A percentile compares a stretch with the other conserved stretches of the same genome.
Evolutionary conservation across 345 rosid species (phyloP).

Genomic region (Lepidium africanum): DNA sequence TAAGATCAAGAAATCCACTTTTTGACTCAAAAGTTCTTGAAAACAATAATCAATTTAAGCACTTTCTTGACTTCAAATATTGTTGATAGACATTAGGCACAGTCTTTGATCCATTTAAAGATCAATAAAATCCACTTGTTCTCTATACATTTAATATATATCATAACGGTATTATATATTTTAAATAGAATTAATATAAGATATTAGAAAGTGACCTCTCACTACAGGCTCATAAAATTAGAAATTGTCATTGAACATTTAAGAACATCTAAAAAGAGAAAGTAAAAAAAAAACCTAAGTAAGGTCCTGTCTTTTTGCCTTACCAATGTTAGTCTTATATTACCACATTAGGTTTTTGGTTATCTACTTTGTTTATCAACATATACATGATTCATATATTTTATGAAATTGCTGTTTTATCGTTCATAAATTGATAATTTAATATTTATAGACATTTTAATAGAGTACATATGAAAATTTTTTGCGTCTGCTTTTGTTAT

Average conservation of each 20-base stretch:
- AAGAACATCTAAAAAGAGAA: constrained; percentile 19
- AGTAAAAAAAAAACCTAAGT: constrained; percentile 19
- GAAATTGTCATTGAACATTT: constrained; percentile 14
- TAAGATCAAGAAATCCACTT: constrained; percentile 21
- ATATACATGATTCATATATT: background rate
- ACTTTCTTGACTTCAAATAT: constrained; percentile 23
- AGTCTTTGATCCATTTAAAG: background rate
- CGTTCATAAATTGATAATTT: too few relatives aligned
- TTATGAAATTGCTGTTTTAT: background rate
- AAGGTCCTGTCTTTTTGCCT: constrained; percentile 18
- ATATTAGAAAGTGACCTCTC: constrained; percentile 21
- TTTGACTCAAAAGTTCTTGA: constrained; percentile 34
- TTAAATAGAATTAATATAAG: background rate
- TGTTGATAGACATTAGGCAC: constrained; percentile 1
- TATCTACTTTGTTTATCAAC: background rate
- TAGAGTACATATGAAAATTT: constrained; percentile 7
- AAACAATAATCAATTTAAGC: constrained; percentile 6
- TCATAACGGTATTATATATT: background rate
- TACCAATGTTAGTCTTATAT: constrained; percentile 18
- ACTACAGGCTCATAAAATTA: constrained; percentile 11
- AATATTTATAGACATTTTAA: too few relatives aligned
- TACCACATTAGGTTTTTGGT: constrained; percentile 24
- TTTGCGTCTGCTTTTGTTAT: constrained; percentile 18
- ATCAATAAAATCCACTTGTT: too few relatives aligned
- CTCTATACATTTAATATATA: background rate